Percentiles rank a stretch among this genome's conserved stretches.
Conservation (phyloP, 371 early-diverging fungal genomes). For the Dichotomocladium elegans region DNA sequence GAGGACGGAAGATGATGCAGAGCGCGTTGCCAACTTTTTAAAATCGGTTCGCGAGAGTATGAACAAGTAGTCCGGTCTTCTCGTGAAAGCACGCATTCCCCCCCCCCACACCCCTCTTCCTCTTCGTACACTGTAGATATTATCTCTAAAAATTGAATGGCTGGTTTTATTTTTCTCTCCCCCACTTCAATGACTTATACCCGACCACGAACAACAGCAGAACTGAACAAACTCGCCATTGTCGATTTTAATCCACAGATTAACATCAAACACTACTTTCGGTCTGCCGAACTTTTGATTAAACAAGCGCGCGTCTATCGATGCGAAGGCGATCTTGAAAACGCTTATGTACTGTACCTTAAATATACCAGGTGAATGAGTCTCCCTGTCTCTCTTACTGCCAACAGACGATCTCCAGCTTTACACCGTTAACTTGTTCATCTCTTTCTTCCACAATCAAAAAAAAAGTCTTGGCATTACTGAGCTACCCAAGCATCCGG, state of each 20-base stretch:
- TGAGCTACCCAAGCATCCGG: slow-evolving; percentile 52
- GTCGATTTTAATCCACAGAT: slow-evolving; percentile 39
- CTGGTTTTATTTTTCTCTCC: no score
- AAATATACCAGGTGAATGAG: slow-evolving; percentile 55
- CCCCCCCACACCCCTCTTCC: no score
- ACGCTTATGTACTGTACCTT: slow-evolving; percentile 53
- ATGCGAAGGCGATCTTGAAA: slow-evolving; percentile 47
- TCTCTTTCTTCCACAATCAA: background rate
- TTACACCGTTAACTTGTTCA: background rate
- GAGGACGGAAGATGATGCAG: slow-evolving; percentile 20
- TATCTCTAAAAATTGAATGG: no score
- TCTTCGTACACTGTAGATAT: no score
- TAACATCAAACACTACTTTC: slow-evolving; percentile 52
- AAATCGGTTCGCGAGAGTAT: slow-evolving; percentile 16
- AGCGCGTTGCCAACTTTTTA: slow-evolving; percentile 26
- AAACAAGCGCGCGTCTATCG: slow-evolving; percentile 55
- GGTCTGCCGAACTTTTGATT: slow-evolving; percentile 47
- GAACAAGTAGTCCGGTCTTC: no score
- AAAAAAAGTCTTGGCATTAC: slow-evolving; percentile 44
- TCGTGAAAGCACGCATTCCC: no score
- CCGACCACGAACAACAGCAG: slow-evolving; percentile 29
- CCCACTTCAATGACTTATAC: slow-evolving; percentile 3
- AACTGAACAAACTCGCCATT: slow-evolving; percentile 34
- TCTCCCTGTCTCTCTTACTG: no score
- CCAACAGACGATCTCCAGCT: no score